Base-by-base conservation (phyloP, 768 basidiomycete genomes). In the Amanita thiersii region DNA sequence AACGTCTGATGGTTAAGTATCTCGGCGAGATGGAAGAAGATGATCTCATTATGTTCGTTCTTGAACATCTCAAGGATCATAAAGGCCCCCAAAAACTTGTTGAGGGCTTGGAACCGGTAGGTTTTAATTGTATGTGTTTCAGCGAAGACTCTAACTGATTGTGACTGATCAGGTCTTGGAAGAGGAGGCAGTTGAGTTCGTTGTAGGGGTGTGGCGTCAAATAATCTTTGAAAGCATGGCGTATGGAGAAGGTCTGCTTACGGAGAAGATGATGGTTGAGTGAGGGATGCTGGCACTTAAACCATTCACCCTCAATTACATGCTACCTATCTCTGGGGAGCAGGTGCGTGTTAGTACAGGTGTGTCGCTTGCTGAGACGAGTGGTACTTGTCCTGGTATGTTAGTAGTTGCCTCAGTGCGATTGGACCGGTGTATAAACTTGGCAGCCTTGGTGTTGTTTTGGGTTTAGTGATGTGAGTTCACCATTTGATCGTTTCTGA, bases 191-290 rank as follows among this genome's bases (percentile, higher is more conserved):
- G 65, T 66, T 19, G 81, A 89, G 46, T 75, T 93, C 44, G 69
- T 77, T n/a, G 60, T 81, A 52, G 72, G 72, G 47, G 70, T 96
- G 36, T 97, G 92, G 92, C 78, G 89, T 41, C 86, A 90, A 63
- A 75, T 94, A 51, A 87, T 91, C 38, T 94, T 94, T 57, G 92
- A 97, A 69, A 91, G 89, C 54, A 85, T 89, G 77, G 87, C 91
- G 19, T 92, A 88, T 58, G 81, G 77, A 47, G 87, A 92, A 60
- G 90, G 90, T 29, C 69, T 94, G 47, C 78, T 85, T 52, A 91
- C 90, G 18, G 90, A 89, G 51, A 77, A 74, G 58, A 77, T 86
- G 77, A 70, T 85, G 64, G 81, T 89, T 54, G 85, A 87, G 60
- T 81, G 46, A 55, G 49, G 25, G 39, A 44, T 45, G 44, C 39